phyloP scores from a whole-genome alignment of 208 protist genomes.

The Paratrypanosoma confusum region DNA sequence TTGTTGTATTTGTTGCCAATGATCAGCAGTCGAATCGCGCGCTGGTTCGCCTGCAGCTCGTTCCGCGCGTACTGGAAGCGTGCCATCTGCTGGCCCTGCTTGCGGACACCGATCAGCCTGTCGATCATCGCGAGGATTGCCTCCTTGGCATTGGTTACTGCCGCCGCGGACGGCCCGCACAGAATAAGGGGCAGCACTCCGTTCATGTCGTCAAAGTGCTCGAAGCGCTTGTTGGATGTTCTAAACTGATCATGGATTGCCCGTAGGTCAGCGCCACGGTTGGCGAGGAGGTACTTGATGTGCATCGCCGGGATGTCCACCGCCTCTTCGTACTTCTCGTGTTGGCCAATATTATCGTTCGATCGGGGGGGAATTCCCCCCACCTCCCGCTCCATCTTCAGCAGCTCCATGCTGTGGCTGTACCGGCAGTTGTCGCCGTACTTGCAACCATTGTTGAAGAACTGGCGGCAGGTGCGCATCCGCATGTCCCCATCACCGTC shows the following conservation, averaged over 20 bases:
- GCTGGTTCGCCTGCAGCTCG: conserved; percentile 70
- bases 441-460: conserved; percentile 61
- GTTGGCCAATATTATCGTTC: background rate
- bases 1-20: conserved; percentile 76
- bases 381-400: background rate
- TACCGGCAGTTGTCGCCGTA: conserved; percentile 74
- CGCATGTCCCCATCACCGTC: conserved; percentile 7
- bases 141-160: conserved; percentile 46
- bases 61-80: conserved; percentile 77
- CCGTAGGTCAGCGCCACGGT: conserved; percentile 40
- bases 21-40: conserved; percentile 42
- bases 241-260: conserved; percentile 54
- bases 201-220: conserved; percentile 32
- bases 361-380: background rate
- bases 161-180: conserved; percentile 44
- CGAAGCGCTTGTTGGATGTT: conserved; percentile 66
- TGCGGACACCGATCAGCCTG: conserved; percentile 33
- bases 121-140: conserved; percentile 31
- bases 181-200: conserved; percentile 56
- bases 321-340: conserved; percentile 27
- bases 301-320: conserved; percentile 18
- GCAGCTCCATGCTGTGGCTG: conserved; percentile 24
- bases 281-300: conserved; percentile 65
- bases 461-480: conserved; percentile 58
- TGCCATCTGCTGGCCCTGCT: conserved; percentile 56